These are phyloP conservation scores for Tolypocladium ophioglossoides DNA, from an alignment of 2,329 filamentous ascomycete genomes.

Conservation along the genomic window DNA sequence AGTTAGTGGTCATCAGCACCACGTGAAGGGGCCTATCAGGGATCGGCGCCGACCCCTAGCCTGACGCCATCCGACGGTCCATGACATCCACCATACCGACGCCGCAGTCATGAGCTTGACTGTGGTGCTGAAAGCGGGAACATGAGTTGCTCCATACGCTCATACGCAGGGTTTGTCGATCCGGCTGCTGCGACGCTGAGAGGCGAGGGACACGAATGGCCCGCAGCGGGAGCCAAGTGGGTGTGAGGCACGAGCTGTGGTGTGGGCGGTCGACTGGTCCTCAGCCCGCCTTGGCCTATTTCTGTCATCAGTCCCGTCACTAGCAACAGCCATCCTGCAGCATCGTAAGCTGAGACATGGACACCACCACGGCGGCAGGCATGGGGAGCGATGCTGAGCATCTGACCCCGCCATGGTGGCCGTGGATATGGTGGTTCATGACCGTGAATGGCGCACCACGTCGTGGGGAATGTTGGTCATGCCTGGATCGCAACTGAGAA, in stretches of 20 bases:
- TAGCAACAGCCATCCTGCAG: not conserved
- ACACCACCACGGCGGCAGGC: slow-evolving; percentile 11
- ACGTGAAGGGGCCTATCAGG: slow-evolving; percentile 11
- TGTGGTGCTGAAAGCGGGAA: not conserved
- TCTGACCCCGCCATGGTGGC: slow-evolving; percentile 9
- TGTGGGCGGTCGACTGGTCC: not conserved
- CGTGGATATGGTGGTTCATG: not conserved
- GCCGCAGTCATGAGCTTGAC: not conserved
- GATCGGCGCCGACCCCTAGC: not conserved
- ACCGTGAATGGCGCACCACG: slow-evolving; percentile 1
- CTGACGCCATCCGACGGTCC: not conserved
- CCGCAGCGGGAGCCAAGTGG: slow-evolving; percentile 3
- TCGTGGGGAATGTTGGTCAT: slow-evolving; percentile 12
- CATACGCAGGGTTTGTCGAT: not conserved
- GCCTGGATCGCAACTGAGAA: slow-evolving; percentile 7
- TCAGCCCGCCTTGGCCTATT: not conserved
- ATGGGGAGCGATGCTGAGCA: not conserved
- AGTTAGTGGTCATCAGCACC: slow-evolving; percentile 14
- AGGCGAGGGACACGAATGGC: not conserved
- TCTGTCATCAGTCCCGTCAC: not conserved
- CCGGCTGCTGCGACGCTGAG: not conserved
- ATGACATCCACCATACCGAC: not conserved
- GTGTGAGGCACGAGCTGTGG: not conserved
- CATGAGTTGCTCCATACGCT: not conserved
- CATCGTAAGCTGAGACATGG: slow-evolving; percentile 16